A percentile compares a stretch with the other conserved stretches of the same genome.
Evolutionary conservation across 1,284 basidiomycete genomes (phyloP).

Genomic region (Cryptococcus sp.): DNA sequence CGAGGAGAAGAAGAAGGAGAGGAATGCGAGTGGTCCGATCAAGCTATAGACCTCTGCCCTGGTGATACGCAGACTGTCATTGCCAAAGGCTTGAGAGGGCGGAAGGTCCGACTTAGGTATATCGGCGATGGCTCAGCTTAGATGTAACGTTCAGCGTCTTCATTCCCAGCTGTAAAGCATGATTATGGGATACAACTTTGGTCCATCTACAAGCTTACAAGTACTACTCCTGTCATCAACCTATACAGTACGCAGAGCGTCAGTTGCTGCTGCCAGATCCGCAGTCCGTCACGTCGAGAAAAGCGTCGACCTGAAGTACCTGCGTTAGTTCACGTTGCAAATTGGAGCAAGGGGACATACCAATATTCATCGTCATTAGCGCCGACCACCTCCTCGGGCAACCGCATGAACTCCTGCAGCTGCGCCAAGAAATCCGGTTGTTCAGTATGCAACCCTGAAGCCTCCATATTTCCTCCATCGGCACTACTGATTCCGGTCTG

Average conservation of each 20-base stretch:
- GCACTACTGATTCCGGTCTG: neutral
- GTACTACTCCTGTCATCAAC: neutral
- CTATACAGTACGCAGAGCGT: neutral
- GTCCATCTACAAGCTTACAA: no score
- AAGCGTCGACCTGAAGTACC: slow-evolving; percentile 9
- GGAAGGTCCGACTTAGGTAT: slow-evolving; percentile 62
- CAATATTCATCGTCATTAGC: slow-evolving; percentile 35
- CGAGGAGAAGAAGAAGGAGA: slow-evolving; percentile 48
- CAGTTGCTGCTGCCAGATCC: neutral
- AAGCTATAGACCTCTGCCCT: slow-evolving; percentile 82
- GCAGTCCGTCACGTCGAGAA: slow-evolving; percentile 7
- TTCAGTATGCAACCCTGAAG: no score
- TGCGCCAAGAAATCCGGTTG: slow-evolving; percentile 20
- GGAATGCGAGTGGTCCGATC: slow-evolving; percentile 78
- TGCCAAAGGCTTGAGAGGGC: slow-evolving; percentile 66
- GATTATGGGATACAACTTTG: neutral
- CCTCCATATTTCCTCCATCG: no score
- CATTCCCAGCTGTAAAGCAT: neutral
- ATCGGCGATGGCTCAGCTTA: slow-evolving; percentile 11
- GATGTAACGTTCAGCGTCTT: neutral
- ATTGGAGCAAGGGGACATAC: slow-evolving; percentile 15
- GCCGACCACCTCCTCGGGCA: slow-evolving; percentile 30
- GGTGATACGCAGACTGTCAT: slow-evolving; percentile 69
- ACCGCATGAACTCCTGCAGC: slow-evolving; percentile 32
- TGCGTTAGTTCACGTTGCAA: neutral